Evolutionary conservation across 768 basidiomycete species (phyloP), one percentile per base, ranked within the genome.

Genomic region (Trametes maxima): DNA sequence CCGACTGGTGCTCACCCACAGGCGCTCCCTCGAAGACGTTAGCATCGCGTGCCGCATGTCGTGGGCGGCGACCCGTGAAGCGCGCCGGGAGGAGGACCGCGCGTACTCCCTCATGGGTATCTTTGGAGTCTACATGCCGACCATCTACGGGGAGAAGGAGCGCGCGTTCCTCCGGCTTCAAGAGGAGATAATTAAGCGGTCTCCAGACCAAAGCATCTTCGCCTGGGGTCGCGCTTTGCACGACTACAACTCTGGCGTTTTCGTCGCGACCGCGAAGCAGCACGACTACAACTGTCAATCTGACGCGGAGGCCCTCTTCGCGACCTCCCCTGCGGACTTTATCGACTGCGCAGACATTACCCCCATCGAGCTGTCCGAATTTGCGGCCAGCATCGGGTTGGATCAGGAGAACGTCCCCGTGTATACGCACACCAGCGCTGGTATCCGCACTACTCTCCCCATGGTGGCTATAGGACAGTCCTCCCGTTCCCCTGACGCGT

Each of bases 71-170:
- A 22, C 14, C 2, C 54, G 63, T 2, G 47, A 47, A 24, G 44
- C 63, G n/a, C 35, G 53, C 21, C 51, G 55, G 14, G 55, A 57
- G n/a, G 63, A 60, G 46, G 59, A 65, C 46, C 54, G 49, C 54
- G 59, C 63, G n/a, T 65, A 60, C 42, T 60, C 58, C 14, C 63
- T 65, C 48, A 56, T 65, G 44, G 63, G 59, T 10, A 45, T 65
- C 55, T 60, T 65, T 40, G 63, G 49, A 7, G 54, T 65, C 25
- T 46, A 33, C 48, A 50, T 60, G 45, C 40, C 58, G 12, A 57
- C 54, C 10, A 49, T 54, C 42, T 65, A 60, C 33, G 63, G 63
- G 22, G 63, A 64, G 37, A 37, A 49, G 4, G 37, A 22, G 2
- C 54, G 45, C 12, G 63, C 63, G 19, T 64, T 64, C 44, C 7